Evolutionary conservation across 1,284 basidiomycete species (phyloP).

Genomic region (Cystobasidiaceae sp.): DNA sequence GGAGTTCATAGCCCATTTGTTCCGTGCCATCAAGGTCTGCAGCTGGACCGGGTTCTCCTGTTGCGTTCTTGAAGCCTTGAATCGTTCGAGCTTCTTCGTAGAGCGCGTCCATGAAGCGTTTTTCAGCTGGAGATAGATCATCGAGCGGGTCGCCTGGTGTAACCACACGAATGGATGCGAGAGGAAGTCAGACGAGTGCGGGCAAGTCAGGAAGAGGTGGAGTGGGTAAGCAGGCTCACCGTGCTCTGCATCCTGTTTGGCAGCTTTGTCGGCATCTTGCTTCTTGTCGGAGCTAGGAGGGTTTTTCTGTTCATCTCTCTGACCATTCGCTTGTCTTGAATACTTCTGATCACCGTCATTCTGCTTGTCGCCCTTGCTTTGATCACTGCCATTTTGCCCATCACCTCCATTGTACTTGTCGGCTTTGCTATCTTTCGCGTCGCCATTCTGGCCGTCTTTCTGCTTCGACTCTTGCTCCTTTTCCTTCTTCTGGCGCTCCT

Average conservation of each 20-base stretch:
- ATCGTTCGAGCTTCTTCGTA: slow-evolving; percentile 26
- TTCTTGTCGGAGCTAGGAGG: not conserved
- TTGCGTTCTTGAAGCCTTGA: slow-evolving; percentile 26
- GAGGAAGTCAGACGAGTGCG: no score
- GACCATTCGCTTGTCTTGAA: not conserved
- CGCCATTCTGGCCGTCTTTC: slow-evolving; percentile 9
- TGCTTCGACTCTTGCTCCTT: slow-evolving; percentile 1
- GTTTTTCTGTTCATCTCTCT: not conserved
- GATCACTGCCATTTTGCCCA: slow-evolving; percentile 26
- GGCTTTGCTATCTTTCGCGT: not conserved
- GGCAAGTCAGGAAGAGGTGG: no score
- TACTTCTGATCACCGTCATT: not conserved
- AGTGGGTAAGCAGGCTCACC: no score
- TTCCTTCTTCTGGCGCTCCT: slow-evolving; percentile 37
- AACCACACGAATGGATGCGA: no score
- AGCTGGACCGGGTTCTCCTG: slow-evolving; percentile 11
- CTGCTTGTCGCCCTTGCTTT: not conserved
- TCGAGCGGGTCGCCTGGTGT: slow-evolving; percentile 2
- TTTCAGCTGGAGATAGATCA: slow-evolving; percentile 23
- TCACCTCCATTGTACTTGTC: not conserved
- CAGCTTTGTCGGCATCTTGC: slow-evolving; percentile 1
- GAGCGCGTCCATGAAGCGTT: slow-evolving; percentile 25
- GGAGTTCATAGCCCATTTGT: slow-evolving; percentile 33
- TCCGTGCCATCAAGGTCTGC: slow-evolving; percentile 1
- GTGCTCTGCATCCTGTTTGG: no score